A percentile compares a stretch with the other conserved stretches of the same genome.
These are phyloP conservation scores for Trametes cubensis DNA, from an alignment of 768 basidiomycete species.

Conservation along the genomic window DNA sequence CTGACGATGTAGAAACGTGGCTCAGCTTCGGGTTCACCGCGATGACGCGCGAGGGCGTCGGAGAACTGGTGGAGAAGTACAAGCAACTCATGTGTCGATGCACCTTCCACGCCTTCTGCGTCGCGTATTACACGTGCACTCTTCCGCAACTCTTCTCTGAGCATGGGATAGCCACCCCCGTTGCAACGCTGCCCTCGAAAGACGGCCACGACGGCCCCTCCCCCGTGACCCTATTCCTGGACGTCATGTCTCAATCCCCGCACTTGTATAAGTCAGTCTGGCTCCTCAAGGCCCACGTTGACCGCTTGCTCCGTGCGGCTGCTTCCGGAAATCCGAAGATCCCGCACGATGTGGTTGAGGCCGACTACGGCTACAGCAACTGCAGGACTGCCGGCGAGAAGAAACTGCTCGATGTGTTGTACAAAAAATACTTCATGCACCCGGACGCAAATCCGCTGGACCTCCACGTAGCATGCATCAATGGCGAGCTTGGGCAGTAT, in stretches of 20 bases:
- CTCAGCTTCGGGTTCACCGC: conserved; percentile 25
- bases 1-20: not conserved
- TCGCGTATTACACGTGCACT: conserved; percentile 31
- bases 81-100: conserved; percentile 31
- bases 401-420: conserved; percentile 35
- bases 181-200: not conserved
- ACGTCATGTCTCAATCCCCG: conserved; percentile 31
- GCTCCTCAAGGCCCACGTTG: conserved; percentile 39
- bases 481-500: conserved; percentile 38
- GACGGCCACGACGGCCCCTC: too few relatives aligned
- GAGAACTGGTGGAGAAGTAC: conserved; percentile 26
- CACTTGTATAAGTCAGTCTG: conserved; percentile 37
- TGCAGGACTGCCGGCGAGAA: conserved; percentile 35
- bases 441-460: conserved; percentile 34
- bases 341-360: conserved; percentile 12
- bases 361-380: conserved; percentile 42
- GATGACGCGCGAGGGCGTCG: conserved; percentile 3
- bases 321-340: not conserved
- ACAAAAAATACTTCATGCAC: conserved; percentile 37
- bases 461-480: conserved; percentile 40
- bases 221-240: conserved; percentile 8
- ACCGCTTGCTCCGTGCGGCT: not conserved
- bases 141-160: conserved; percentile 16
- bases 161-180: not conserved
- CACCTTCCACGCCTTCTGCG: conserved; percentile 40